A percentile compares a stretch with the other conserved stretches of the same genome.
These are phyloP conservation scores for Annona squamosa DNA, from an alignment of 164 flowering plant species.

Conservation along the genomic window DNA sequence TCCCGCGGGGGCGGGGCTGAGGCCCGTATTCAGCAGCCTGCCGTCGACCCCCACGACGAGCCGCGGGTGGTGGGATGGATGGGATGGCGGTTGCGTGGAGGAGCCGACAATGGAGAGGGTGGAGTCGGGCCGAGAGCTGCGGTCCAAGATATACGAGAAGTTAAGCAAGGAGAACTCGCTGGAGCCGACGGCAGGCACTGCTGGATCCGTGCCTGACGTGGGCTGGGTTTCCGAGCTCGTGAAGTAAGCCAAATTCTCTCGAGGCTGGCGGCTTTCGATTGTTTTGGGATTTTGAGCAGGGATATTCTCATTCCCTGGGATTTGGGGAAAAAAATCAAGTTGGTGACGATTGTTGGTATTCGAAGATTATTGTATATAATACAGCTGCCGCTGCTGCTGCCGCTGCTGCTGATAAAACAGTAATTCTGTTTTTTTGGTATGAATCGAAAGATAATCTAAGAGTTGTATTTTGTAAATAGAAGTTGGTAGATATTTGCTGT, in stretches of 20 bases:
- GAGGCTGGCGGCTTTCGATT: background rate
- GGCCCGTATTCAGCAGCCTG: constrained; percentile 49
- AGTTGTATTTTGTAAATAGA: background rate
- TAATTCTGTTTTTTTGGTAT: background rate
- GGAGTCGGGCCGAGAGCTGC: constrained; percentile 60
- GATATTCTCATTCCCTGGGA: background rate
- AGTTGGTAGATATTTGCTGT: background rate
- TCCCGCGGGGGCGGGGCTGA: constrained; percentile 20
- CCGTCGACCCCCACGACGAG: constrained; percentile 60
- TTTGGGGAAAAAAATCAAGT: background rate
- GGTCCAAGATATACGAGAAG: constrained; percentile 56
- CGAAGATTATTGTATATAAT: constrained; percentile 6
- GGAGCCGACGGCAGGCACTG: constrained; percentile 24
- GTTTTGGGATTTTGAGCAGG: background rate
- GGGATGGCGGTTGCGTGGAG: constrained; percentile 13
- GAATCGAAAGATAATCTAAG: background rate
- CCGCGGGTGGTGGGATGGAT: constrained; percentile 10
- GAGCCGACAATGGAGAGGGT: constrained; percentile 72
- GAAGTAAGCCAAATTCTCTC: constrained; percentile 22
- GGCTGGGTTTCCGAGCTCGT: constrained; percentile 77
- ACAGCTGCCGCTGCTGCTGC: background rate
- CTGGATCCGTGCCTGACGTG: constrained; percentile 41
- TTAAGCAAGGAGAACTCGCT: constrained; percentile 60
- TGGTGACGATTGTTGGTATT: background rate
- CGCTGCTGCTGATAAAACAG: background rate